Evolutionary conservation across 129 eudicot genomes (phyloP).

Genomic region (Saposhnikovia divaricata): DNA sequence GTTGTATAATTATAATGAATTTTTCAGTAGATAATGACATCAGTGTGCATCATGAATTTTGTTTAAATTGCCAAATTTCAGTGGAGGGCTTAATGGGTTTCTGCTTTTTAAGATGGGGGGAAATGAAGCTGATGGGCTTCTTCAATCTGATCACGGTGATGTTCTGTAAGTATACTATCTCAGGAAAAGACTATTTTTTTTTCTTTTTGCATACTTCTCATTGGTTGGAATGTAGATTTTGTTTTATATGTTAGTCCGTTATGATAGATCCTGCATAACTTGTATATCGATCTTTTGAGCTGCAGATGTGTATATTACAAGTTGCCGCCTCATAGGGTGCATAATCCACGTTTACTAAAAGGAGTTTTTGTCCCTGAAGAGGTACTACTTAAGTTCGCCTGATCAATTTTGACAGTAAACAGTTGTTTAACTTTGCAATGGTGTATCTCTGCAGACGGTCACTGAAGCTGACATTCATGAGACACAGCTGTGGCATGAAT

Average conservation of each 20-base stretch:
- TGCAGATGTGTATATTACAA: conserved; percentile 30
- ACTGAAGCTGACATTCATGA: conserved; percentile 19
- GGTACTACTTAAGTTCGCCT: neutral
- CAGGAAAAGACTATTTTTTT: neutral
- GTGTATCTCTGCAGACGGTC: conserved; percentile 19
- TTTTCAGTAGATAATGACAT: neutral
- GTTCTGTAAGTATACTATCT: conserved; percentile 24
- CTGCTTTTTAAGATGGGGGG: conserved; percentile 16
- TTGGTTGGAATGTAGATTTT: no score
- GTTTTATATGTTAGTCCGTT: no score
- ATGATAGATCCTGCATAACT: neutral
- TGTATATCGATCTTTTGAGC: neutral
- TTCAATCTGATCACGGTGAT: neutral
- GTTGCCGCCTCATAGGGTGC: neutral
- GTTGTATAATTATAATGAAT: neutral
- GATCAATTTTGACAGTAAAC: neutral
- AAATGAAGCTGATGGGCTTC: neutral
- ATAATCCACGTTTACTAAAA: neutral
- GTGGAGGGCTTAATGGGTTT: conserved; percentile 30
- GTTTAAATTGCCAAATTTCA: conserved; percentile 1
- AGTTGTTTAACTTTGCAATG: neutral
- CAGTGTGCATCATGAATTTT: neutral
- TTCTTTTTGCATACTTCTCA: neutral
- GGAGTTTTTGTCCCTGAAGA: neutral
- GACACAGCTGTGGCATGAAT: conserved; percentile 21